Base-by-base conservation (phyloP, 768 basidiomycete species). In the Mycena vitilis region DNA sequence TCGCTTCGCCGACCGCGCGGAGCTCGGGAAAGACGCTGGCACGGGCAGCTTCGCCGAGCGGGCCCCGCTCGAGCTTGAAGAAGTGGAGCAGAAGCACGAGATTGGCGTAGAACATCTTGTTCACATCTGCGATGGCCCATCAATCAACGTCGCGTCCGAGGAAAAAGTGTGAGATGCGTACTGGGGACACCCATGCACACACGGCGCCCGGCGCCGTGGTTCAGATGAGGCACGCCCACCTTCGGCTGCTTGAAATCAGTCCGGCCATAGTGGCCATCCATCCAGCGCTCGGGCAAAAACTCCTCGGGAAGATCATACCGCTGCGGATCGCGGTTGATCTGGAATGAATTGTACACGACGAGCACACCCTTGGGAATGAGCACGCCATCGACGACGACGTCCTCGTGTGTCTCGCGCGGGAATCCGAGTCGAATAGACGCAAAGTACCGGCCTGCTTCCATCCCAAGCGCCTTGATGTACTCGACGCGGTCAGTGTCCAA, bases 141-240 rank as follows among this genome's bases (percentile, higher is more conserved):
- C 38, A 63, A 18, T 57, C 47, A 42, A 23, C 11, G 36, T 20
- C 23, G 11, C 18, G 44, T 40, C 38, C 13, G 38, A 40, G 10
- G 2, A 15, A 40, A 40, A 40, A 23, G 6, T n/a, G 42, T 10
- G 13, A 20, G 23, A n/a, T 22, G 44, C 58, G 9, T 56, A 67
- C 66, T 67, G 12, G 44, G 66, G n/a, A 67, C 60, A n/a, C 66
- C 66, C 66, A 67, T 67, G 12, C 66, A 67, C n/a, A 34, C 58
- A 36, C 66, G 59, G 23, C 66, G 52, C 12, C 66, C 66, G 25
- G 66, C 66, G 2, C 66, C 66, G 53, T 67, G 66, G 22, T 67
- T 67, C 12, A 67, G 44, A 18, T 67, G 66, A 5, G 66, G 66
- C 5, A 67, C 58, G 12, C 66, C 66, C 22, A 67, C 60, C n/a